Evolutionary conservation across 2,329 filamentous ascomycete genomes (phyloP).

Genomic region (Xylaria sp.): DNA sequence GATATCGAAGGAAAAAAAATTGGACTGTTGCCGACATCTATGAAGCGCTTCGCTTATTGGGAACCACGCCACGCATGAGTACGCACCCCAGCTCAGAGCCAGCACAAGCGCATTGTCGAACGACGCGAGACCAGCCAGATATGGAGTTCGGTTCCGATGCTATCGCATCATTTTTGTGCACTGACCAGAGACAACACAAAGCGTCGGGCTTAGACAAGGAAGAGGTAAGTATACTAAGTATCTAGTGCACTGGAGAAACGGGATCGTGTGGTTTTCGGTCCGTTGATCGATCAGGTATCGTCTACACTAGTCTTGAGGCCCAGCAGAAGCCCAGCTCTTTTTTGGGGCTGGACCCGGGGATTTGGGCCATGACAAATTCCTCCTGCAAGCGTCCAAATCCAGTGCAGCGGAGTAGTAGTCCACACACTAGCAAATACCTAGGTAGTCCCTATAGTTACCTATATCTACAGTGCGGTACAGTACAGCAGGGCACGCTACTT

Average conservation of each 20-base stretch:
- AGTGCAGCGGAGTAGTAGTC: too few relatives aligned
- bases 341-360: constrained; percentile 20
- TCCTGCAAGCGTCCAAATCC: too few relatives aligned
- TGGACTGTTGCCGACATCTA: not conserved
- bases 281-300: constrained; percentile 10
- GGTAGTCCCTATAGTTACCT: too few relatives aligned
- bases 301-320: not conserved
- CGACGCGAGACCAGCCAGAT: not conserved
- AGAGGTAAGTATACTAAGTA: too few relatives aligned
- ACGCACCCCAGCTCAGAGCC: not conserved
- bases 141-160: not conserved
- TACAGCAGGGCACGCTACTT: too few relatives aligned
- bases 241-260: too few relatives aligned
- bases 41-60: not conserved
- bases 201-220: not conserved
- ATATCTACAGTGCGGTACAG: too few relatives aligned
- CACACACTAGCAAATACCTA: too few relatives aligned
- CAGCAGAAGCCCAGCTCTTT: not conserved
- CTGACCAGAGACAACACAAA: constrained; percentile 4
- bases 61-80: not conserved
- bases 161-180: constrained; percentile 2
- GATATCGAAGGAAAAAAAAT: not conserved
- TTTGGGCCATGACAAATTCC: constrained; percentile 28
- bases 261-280: constrained; percentile 13
- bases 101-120: not conserved